Evolutionary conservation across 2,329 filamentous ascomycete species (phyloP).

Genomic region (Aspergillus japonicus): DNA sequence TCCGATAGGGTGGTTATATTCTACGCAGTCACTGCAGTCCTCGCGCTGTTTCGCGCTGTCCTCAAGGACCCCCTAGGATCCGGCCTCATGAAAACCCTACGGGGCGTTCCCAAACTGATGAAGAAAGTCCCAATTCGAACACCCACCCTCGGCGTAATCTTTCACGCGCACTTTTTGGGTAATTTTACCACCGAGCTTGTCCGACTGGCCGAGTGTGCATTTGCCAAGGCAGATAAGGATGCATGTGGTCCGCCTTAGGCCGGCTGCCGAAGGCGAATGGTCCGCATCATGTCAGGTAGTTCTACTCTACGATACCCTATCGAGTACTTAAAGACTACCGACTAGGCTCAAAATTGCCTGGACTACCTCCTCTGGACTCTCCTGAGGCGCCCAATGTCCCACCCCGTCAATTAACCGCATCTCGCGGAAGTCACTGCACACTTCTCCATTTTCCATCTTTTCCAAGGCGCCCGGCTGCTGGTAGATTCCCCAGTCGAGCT

Average conservation of each 20-base stretch:
- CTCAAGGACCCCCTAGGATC: conserved; percentile 43
- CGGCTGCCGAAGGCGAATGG: background rate
- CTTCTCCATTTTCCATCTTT: conserved; percentile 47
- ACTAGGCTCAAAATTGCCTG: conserved; percentile 49
- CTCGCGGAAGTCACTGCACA: conserved; percentile 56
- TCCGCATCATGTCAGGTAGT: background rate
- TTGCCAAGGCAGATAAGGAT: background rate
- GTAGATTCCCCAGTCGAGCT: conserved; percentile 66
- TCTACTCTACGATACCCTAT: background rate
- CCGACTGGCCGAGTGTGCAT: background rate
- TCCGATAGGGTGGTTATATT: conserved; percentile 48
- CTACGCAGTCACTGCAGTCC: conserved; percentile 51
- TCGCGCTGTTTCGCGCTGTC: conserved; percentile 52
- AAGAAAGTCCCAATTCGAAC: conserved; percentile 4
- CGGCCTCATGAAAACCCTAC: conserved; percentile 20
- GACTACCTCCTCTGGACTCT: conserved; percentile 57
- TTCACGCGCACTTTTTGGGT: conserved; percentile 10
- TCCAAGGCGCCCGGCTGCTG: conserved; percentile 66
- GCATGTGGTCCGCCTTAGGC: background rate
- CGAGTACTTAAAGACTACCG: conserved; percentile 10
- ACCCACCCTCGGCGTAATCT: conserved; percentile 7
- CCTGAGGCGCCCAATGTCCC: conserved; percentile 70
- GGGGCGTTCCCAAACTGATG: background rate
- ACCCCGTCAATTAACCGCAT: conserved; percentile 57
- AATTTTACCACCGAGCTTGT: conserved; percentile 12